These are phyloP conservation scores for Gonium pectorale DNA, from an alignment of 139 green algal genomes.

Conservation along the genomic window DNA sequence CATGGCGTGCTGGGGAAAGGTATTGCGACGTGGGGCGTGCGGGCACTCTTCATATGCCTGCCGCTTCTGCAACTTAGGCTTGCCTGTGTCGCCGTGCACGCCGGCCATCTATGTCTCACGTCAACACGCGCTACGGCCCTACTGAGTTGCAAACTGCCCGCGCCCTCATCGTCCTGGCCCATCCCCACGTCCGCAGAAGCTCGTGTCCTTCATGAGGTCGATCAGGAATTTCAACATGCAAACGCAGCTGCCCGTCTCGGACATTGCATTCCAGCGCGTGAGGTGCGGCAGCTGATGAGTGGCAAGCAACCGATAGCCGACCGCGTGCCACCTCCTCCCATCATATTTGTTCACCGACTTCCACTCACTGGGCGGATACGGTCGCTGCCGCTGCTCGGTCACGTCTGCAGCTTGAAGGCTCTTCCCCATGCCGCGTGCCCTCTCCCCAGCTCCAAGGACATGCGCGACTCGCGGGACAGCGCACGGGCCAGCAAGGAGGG, in stretches of 20 bases:
- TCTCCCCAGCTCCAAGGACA: not conserved
- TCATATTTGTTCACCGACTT: not conserved
- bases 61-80: not conserved
- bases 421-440: not conserved
- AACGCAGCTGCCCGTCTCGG: slow-evolving; percentile 10
- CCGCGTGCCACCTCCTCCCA: not conserved
- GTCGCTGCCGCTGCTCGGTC: too few species aligned
- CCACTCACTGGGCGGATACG: not conserved
- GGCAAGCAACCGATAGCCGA: not conserved
- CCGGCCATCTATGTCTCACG: not conserved
- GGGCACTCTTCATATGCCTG: not conserved
- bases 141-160: too few species aligned
- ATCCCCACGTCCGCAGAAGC: not conserved
- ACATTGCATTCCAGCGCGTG: slow-evolving; percentile 21
- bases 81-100: not conserved
- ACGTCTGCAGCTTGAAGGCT: not conserved
- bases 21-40: not conserved
- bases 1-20: not conserved
- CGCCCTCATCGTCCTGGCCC: too few species aligned
- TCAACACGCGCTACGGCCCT: not conserved
- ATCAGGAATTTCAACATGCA: slow-evolving; percentile 12
- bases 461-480: too few species aligned
- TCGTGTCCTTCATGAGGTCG: not conserved
- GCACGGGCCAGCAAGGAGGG: too few species aligned
- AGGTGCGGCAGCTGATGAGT: not conserved